These are phyloP conservation scores for Rhizopogon vinicolor DNA, from an alignment of 768 basidiomycete genomes.

Conservation along the genomic window DNA sequence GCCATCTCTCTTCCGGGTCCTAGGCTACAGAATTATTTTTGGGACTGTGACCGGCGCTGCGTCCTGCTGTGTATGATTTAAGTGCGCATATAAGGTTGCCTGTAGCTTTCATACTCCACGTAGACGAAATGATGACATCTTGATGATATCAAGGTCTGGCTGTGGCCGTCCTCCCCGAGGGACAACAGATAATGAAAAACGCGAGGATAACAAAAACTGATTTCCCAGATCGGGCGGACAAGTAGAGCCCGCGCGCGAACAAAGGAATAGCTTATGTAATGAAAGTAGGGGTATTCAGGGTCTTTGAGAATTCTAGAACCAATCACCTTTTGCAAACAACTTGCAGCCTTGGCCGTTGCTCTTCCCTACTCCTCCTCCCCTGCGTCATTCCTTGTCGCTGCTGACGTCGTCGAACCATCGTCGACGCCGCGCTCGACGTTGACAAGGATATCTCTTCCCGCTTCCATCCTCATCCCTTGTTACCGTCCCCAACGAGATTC, in stretches of 20 bases:
- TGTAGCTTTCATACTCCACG: not conserved
- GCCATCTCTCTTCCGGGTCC: not conserved
- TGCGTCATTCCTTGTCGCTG: constrained; percentile 18
- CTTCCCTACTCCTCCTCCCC: constrained; percentile 24
- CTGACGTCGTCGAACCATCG: constrained; percentile 16
- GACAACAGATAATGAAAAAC: not conserved
- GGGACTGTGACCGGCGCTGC: not conserved
- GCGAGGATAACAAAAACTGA: not conserved
- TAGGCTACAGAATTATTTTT: too few relatives aligned
- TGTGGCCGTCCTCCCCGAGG: not conserved
- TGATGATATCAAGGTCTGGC: not conserved
- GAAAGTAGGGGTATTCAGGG: constrained; percentile 17
- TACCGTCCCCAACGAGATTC: constrained; percentile 5
- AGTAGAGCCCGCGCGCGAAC: constrained; percentile 1
- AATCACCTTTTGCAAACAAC: constrained; percentile 31
- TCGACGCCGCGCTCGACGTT: constrained; percentile 19
- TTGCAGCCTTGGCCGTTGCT: constrained; percentile 24
- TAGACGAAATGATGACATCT: not conserved
- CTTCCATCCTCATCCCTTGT: constrained; percentile 25
- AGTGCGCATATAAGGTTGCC: not conserved
- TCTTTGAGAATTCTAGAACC: constrained; percentile 30
- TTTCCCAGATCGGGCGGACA: constrained; percentile 1
- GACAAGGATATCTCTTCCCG: constrained; percentile 11
- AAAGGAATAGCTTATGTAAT: constrained; percentile 12
- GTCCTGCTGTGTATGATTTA: not conserved